Evolutionary conservation across 352 stramenopile species (phyloP).

Genomic region (Pythium brassicae): DNA sequence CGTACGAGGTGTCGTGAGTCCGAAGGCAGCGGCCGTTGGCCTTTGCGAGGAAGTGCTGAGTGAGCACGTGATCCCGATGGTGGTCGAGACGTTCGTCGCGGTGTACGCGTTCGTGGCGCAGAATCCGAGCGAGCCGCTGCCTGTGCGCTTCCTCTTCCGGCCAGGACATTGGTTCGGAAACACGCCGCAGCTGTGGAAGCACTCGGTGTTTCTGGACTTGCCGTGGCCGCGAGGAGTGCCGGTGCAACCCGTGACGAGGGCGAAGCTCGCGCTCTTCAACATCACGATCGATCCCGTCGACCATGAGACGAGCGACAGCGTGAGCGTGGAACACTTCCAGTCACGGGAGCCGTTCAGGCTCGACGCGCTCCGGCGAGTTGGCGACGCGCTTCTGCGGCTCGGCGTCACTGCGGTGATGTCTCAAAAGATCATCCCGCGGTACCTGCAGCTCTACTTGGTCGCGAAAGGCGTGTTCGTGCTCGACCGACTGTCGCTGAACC

Average conservation of each 20-base stretch:
- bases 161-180: conserved; percentile 15
- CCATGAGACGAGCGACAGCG: conserved; percentile 5
- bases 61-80: conserved; percentile 24
- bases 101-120: conserved; percentile 32
- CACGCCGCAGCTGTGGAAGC: conserved; percentile 35
- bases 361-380: conserved; percentile 24
- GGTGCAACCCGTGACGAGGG: conserved; percentile 17
- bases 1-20: conserved; percentile 35
- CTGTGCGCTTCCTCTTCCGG: conserved; percentile 39
- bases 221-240: conserved; percentile 21
- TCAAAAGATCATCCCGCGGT: conserved; percentile 51
- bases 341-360: conserved; percentile 19
- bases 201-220: conserved; percentile 40
- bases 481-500: conserved; percentile 36
- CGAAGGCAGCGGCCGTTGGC: conserved; percentile 24
- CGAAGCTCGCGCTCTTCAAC: conserved; percentile 45
- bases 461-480: conserved; percentile 39
- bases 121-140: conserved; percentile 35
- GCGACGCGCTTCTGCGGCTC: conserved; percentile 25
- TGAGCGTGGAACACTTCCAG: conserved; percentile 2
- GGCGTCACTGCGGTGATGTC: conserved; percentile 39
- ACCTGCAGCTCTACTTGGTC: conserved; percentile 35
- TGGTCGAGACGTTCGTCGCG: conserved; percentile 40
- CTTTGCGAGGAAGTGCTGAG: conserved; percentile 10
- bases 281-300: conserved; percentile 44